Evolutionary conservation across 805 yeast genomes (phyloP).

Genomic region (Cyberlindnera galapagoensis): DNA sequence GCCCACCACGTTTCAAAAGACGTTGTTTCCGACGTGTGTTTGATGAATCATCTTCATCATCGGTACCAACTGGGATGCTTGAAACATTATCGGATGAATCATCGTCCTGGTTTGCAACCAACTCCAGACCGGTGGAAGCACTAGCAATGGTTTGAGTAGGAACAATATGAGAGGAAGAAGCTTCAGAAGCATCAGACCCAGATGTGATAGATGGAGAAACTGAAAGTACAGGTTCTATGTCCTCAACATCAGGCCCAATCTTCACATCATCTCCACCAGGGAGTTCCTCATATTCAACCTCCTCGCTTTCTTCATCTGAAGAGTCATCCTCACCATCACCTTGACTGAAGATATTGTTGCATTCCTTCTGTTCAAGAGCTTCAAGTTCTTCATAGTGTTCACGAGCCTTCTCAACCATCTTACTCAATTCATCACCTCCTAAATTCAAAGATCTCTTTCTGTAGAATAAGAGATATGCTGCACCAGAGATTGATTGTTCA

Average conservation of each 20-base stretch:
- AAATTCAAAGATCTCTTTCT: slow-evolving; percentile 40
- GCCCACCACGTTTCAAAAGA: slow-evolving; percentile 16
- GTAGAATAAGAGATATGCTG: slow-evolving; percentile 86
- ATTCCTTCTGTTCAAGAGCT: slow-evolving; percentile 16
- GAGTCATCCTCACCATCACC: slow-evolving; percentile 13
- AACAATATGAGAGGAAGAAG: too few species aligned
- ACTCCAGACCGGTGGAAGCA: slow-evolving; percentile 3
- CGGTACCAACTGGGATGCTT: slow-evolving; percentile 20
- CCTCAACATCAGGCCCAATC: too few species aligned
- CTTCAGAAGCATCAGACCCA: background rate
- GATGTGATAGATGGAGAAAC: too few species aligned
- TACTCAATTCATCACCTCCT: slow-evolving; percentile 42
- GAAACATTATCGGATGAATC: slow-evolving; percentile 18
- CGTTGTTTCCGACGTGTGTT: slow-evolving; percentile 22
- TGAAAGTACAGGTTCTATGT: background rate
- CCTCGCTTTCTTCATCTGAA: slow-evolving; percentile 12
- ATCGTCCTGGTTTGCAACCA: slow-evolving; percentile 6
- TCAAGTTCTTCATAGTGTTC: slow-evolving; percentile 24
- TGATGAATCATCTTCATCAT: slow-evolving; percentile 17
- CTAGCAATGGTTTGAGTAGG: too few species aligned
- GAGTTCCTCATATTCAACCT: background rate
- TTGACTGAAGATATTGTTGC: slow-evolving; percentile 22
- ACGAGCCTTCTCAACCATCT: slow-evolving; percentile 37
- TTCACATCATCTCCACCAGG: slow-evolving; percentile 4
- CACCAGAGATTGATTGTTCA: slow-evolving; percentile 54